phyloP scores from a whole-genome alignment of 768 basidiomycete genomes.

The Phaffia australis region DNA sequence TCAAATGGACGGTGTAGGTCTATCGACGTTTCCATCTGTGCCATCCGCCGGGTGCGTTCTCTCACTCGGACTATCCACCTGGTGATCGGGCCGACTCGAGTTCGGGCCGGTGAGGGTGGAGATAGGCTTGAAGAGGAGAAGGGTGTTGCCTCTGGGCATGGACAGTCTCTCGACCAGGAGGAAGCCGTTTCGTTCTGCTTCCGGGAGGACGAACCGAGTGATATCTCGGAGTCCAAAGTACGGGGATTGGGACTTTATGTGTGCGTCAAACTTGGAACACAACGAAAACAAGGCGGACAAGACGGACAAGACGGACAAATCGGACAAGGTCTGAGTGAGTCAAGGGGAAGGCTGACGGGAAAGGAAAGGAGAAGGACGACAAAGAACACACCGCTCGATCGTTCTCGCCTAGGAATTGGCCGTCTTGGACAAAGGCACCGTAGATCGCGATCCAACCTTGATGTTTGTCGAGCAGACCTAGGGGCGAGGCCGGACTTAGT shows the following conservation, averaged over 20 bases:
- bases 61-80: too few species aligned
- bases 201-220: conserved; percentile 5
- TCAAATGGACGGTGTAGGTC: too few species aligned
- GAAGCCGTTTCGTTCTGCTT: not conserved
- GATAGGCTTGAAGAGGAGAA: not conserved
- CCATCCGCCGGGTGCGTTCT: too few species aligned
- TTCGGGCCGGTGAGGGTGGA: not conserved
- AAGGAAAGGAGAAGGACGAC: not conserved
- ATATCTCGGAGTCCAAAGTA: conserved; percentile 16
- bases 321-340: not conserved
- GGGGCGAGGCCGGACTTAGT: not conserved
- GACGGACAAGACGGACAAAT: not conserved
- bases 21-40: too few species aligned
- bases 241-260: conserved; percentile 2
- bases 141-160: conserved; percentile 4
- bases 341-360: not conserved
- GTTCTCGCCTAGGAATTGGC: not conserved
- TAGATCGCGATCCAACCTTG: conserved; percentile 8
- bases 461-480: not conserved
- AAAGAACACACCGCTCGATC: conserved; percentile 4
- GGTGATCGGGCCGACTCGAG: not conserved
- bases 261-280: conserved; percentile 5
- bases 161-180: not conserved
- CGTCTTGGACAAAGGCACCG: conserved; percentile 18
- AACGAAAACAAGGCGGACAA: not conserved